Base-by-base conservation (phyloP, 805 yeast genomes). In the Metschnikowia borealis region DNA sequence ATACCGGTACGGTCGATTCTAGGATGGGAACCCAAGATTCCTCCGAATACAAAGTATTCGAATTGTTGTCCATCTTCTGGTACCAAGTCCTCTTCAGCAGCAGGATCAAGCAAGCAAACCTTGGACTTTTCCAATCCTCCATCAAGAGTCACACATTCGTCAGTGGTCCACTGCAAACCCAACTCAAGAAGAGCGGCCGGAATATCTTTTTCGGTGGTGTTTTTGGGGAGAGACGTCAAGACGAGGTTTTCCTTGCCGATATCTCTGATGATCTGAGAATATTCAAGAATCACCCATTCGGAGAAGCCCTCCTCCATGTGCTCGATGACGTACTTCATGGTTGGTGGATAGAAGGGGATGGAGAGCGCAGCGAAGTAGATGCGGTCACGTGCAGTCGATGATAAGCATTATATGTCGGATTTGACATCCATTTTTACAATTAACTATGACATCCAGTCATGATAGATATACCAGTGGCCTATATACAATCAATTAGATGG, bases 251-350 rank as follows among this genome's bases (percentile, higher is more conserved):
- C 84, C 17, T 74, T 70, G 2, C 97, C 97, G 6, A 92, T 84
- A 53, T 92, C 97, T 48, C 80, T 74, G 44, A 90, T 81, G 52
- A 92, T 91, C 60, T 87, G 89, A 26, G 81, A 69, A 68, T 92
- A 92, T 62, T 92, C 99, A 5, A 94, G 75, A 29, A 81, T 78
- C 39, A 92, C 98, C 99, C 99, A 92, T 57, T 87, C 94, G 56
- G 96, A 89, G 78, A 92, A 89, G 1, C 96, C 98, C 53, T 83
- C 87, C 68, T 92, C 99, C 97, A 92, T 92, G 65, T 92, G 99
- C 68, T 92, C 99, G 47, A 92, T 90, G 47, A 94, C 82, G 75
- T 90, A 92, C 69, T 89, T 89, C 96, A 88, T 88, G 40, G 21
- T 42, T 43, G 37, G 6, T 46, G 34, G 17, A 11, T 23, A 34